Evolutionary conservation across 2,329 filamentous ascomycete genomes (phyloP).

Genomic region (Eurotiales sp.): DNA sequence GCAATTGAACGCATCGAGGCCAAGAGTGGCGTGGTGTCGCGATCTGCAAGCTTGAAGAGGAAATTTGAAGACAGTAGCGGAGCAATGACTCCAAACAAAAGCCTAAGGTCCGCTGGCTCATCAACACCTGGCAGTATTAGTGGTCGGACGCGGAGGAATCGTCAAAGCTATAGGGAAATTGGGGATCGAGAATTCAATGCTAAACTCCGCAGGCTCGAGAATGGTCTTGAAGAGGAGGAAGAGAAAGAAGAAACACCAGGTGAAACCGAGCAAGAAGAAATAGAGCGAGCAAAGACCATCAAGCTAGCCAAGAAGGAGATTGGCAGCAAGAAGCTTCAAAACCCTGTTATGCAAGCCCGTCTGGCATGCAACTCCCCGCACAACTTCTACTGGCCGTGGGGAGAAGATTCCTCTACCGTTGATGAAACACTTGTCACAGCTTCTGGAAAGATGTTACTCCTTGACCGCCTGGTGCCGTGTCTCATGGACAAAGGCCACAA

Average conservation of each 20-base stretch:
- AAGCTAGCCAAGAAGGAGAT: conserved; percentile 75
- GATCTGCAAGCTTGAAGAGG: conserved; percentile 54
- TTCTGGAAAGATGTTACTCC: conserved; percentile 91
- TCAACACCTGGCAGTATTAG: conserved; percentile 64
- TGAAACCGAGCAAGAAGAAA: conserved; percentile 55
- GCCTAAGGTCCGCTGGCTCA: conserved; percentile 66
- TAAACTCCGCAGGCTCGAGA: conserved; percentile 49
- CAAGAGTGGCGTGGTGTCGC: conserved; percentile 26
- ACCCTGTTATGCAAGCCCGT: conserved; percentile 86
- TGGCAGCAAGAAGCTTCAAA: conserved; percentile 85
- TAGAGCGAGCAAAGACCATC: conserved; percentile 28
- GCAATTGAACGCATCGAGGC: conserved; percentile 47
- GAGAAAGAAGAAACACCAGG: conserved; percentile 37
- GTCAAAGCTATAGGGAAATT: conserved; percentile 62
- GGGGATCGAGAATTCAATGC: conserved; percentile 83
- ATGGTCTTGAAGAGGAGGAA: conserved; percentile 58
- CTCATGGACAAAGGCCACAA: conserved; percentile 77
- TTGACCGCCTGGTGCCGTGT: conserved; percentile 77
- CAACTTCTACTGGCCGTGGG: conserved; percentile 94
- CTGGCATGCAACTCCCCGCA: conserved; percentile 91
- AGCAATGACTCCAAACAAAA: conserved; percentile 58
- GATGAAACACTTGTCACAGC: conserved; percentile 81
- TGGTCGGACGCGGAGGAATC: conserved; percentile 51
- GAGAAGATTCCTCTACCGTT: conserved; percentile 55
- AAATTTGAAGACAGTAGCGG: conserved; percentile 44